A percentile compares a stretch with the other conserved stretches of the same genome.
phyloP scores from a whole-genome alignment of 1,284 basidiomycete genomes.

The Irpex lacteus region DNA sequence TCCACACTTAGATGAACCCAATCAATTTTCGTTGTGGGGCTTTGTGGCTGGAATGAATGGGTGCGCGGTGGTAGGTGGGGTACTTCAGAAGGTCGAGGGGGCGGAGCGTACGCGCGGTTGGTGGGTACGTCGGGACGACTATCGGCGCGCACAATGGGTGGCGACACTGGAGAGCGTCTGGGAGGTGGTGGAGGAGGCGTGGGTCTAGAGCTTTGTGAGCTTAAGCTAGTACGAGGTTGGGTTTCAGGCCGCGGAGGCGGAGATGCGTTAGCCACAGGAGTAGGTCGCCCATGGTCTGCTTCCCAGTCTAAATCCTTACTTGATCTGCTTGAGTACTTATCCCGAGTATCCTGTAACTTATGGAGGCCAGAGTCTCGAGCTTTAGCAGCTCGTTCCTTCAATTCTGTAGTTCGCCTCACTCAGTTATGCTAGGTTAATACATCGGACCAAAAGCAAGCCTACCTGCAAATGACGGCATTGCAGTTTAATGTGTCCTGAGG shows the following conservation, averaged over 20 bases:
- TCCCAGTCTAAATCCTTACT: slow-evolving; percentile 63
- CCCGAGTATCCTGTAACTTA: slow-evolving; percentile 52
- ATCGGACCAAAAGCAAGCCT: background rate
- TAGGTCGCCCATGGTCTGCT: slow-evolving; percentile 41
- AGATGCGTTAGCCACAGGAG: slow-evolving; percentile 20
- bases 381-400: slow-evolving; percentile 61
- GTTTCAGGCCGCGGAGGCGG: background rate
- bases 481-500: background rate
- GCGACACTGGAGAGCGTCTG: slow-evolving; percentile 11
- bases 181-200: slow-evolving; percentile 15
- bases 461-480: slow-evolving; percentile 11
- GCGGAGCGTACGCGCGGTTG: slow-evolving; percentile 3
- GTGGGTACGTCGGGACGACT: slow-evolving; percentile 19
- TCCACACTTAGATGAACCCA: slow-evolving; percentile 63
- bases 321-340: slow-evolving; percentile 53
- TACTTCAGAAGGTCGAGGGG: slow-evolving; percentile 12
- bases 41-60: background rate
- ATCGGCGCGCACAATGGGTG: slow-evolving; percentile 16
- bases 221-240: background rate
- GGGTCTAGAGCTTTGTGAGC: background rate
- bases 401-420: slow-evolving; percentile 29
- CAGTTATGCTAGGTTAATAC: background rate
- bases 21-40: slow-evolving; percentile 40
- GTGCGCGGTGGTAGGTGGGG: background rate
- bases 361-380: slow-evolving; percentile 53